Evolutionary conservation across 306 rosid species (phyloP).

Genomic region (Sphenostylis stenocarpa): DNA sequence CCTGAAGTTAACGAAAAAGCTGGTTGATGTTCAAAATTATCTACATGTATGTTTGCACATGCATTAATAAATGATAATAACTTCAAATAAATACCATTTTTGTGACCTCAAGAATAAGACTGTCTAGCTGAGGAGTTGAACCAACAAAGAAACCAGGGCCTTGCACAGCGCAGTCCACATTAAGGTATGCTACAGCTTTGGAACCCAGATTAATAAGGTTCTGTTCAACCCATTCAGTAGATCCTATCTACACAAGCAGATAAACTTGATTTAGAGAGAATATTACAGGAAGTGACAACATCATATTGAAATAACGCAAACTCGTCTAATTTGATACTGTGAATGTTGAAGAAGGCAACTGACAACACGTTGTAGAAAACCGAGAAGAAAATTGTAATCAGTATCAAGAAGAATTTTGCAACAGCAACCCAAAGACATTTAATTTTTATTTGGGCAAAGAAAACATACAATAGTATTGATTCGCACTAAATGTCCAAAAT

Average conservation of each 20-base stretch:
- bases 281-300: conserved; percentile 14
- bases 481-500: not conserved
- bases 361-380: conserved; percentile 1
- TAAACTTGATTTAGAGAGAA: conserved; percentile 29
- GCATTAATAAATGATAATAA: not conserved
- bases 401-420: not conserved
- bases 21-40: conserved; percentile 21
- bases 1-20: conserved; percentile 53
- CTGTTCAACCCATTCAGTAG: conserved; percentile 98
- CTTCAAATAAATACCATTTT: conserved; percentile 51
- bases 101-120: conserved; percentile 71
- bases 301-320: conserved; percentile 18
- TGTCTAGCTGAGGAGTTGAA: conserved; percentile 94
- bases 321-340: not conserved
- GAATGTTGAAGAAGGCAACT: conserved; percentile 20
- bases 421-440: not conserved
- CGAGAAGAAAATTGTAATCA: not conserved
- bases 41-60: not conserved
- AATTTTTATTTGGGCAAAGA: not conserved
- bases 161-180: conserved; percentile 96
- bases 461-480: not conserved
- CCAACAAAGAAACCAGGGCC: conserved; percentile 86
- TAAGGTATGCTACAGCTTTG: conserved; percentile 87
- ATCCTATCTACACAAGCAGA: conserved; percentile 69
- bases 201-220: conserved; percentile 76